Percentiles rank a stretch among this genome's conserved stretches.
These are phyloP conservation scores for Ganoderma sinense DNA, from an alignment of 1,284 basidiomycete genomes.

Conservation along the genomic window DNA sequence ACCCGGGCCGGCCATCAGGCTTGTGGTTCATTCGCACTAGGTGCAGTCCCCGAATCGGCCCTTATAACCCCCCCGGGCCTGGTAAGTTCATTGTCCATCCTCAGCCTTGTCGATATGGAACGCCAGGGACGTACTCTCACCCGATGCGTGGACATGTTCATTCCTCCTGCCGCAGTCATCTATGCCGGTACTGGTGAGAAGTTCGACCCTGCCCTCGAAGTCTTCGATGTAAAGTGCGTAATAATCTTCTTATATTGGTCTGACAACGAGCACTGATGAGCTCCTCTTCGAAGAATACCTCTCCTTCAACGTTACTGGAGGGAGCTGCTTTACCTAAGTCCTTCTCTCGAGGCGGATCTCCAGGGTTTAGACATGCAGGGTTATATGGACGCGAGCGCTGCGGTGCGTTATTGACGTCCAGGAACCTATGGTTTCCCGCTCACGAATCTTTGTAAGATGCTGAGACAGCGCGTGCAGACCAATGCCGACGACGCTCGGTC, in stretches of 20 bases:
- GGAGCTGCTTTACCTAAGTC: background rate
- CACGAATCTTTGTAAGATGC: background rate
- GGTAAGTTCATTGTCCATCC: background rate
- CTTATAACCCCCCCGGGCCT: too few relatives aligned
- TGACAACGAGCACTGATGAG: background rate
- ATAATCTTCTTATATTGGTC: background rate
- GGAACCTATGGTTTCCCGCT: too few relatives aligned
- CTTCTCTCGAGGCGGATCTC: background rate
- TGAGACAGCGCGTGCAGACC: too few relatives aligned
- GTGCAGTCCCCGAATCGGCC: too few relatives aligned
- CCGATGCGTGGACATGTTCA: background rate
- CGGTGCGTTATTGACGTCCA: background rate
- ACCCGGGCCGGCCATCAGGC: too few relatives aligned
- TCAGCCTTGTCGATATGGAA: background rate
- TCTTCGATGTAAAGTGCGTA: background rate
- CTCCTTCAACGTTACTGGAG: background rate
- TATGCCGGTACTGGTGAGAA: background rate
- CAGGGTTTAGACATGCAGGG: background rate
- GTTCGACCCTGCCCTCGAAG: background rate
- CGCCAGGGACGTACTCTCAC: background rate
- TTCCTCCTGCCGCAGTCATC: background rate
- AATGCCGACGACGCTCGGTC: background rate
- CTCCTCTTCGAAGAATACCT: background rate
- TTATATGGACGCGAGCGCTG: background rate
- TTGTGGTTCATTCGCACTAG: too few relatives aligned